Conservation (phyloP, 139 green algal genomes). For the Edaphochlamys debaryana region DNA sequence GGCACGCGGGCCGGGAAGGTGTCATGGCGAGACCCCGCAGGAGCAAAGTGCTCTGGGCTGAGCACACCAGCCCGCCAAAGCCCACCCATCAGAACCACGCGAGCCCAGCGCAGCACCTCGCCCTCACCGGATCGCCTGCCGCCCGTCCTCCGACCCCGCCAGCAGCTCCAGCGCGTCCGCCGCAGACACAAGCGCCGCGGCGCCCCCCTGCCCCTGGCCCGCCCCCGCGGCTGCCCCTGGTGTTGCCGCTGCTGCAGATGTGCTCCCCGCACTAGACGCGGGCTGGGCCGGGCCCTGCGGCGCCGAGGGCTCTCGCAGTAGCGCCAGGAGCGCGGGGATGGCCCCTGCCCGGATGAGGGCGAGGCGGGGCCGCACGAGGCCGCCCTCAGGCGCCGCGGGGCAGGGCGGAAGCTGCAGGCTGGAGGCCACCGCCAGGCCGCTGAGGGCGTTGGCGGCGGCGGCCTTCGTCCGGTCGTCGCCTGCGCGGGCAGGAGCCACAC, state of each 20-base stretch:
- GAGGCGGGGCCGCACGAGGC: not conserved
- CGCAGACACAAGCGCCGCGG: not conserved
- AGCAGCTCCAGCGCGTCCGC: slow-evolving; percentile 30
- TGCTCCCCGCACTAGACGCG: not conserved
- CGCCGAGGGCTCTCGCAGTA: not conserved
- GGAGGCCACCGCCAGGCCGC: not conserved
- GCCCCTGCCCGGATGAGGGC: slow-evolving; percentile 20
- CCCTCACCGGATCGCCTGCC: not conserved
- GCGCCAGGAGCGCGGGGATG: slow-evolving; percentile 1
- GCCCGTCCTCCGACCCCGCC: not conserved
- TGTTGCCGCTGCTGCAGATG: not conserved
- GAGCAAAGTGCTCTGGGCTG: not conserved
- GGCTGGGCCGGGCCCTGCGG: not conserved
- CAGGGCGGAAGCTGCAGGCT: slow-evolving; percentile 6
- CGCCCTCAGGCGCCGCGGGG: not conserved
- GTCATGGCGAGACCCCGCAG: no score
- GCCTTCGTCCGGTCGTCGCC: slow-evolving; percentile 1
- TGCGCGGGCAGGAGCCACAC: not conserved
- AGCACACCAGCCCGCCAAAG: not conserved
- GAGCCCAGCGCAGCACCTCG: not conserved
- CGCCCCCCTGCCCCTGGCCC: not conserved
- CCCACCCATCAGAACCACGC: not conserved
- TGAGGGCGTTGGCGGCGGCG: slow-evolving; percentile 15
- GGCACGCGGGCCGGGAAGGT: no score
- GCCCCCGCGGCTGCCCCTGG: not conserved